Conservation (phyloP, 768 basidiomycete species). For the Neoboletus brunneissimus region DNA sequence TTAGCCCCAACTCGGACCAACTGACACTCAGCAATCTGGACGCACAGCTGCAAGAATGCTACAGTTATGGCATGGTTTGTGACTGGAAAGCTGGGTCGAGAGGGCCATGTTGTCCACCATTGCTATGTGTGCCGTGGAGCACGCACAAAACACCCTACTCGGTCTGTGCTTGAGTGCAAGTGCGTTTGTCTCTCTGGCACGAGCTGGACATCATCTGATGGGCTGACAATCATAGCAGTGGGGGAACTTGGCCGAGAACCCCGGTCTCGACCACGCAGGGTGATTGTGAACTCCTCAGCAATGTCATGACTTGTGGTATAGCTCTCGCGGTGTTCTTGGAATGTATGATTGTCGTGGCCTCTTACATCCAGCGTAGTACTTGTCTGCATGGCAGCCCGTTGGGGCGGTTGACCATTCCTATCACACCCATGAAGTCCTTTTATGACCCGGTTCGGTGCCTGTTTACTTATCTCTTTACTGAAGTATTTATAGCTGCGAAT, state of each 20-base stretch:
- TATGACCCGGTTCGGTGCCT: not conserved
- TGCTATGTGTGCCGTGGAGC: slow-evolving; percentile 14
- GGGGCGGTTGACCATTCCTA: not conserved
- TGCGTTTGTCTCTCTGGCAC: not conserved
- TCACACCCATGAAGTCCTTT: not conserved
- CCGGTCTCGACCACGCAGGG: not conserved
- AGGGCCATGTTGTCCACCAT: slow-evolving; percentile 13
- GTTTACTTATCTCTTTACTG: too few relatives aligned
- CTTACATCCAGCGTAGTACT: not conserved
- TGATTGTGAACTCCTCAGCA: too few relatives aligned
- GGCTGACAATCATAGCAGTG: not conserved
- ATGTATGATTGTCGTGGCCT: not conserved
- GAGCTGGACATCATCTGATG: not conserved
- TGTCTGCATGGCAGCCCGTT: too few relatives aligned
- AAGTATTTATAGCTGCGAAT: not conserved
- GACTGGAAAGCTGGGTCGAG: slow-evolving; percentile 16
- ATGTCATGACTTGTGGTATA: not conserved
- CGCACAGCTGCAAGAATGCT: not conserved
- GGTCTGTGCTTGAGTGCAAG: slow-evolving; percentile 5
- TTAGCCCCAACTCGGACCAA: slow-evolving; percentile 3
- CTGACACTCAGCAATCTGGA: slow-evolving; percentile 2
- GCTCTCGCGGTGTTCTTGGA: not conserved
- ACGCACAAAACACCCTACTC: slow-evolving; percentile 4
- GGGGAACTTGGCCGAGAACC: not conserved
- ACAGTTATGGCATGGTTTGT: slow-evolving; percentile 4